Conservation (phyloP, 2,329 filamentous ascomycete species). For the Sordariomycetes sp. region DNA sequence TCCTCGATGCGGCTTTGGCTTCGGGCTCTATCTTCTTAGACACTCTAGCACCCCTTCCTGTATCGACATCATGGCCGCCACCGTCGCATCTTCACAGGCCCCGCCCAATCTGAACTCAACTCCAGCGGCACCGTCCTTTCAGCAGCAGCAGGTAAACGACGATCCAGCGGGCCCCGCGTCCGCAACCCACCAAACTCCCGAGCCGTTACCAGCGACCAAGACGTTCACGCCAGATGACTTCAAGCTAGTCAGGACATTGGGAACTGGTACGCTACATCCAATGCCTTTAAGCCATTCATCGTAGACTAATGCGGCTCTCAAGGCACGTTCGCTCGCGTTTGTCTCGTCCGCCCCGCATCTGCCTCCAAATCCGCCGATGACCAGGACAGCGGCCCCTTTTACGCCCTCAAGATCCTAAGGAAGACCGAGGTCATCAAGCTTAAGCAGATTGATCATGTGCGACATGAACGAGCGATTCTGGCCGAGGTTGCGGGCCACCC, state of each 20-base stretch:
- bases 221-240: constrained; percentile 46
- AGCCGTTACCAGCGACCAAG: constrained; percentile 15
- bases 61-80: constrained; percentile 11
- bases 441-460: constrained; percentile 81
- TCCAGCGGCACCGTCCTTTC: too few relatives aligned
- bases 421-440: constrained; percentile 68
- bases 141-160: neutral
- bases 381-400: constrained; percentile 41
- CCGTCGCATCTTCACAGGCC: constrained; percentile 14
- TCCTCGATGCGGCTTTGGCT: too few relatives aligned
- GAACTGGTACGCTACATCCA: constrained; percentile 52
- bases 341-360: constrained; percentile 59
- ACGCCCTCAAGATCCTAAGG: constrained; percentile 71
- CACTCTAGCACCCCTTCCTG: too few relatives aligned
- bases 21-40: too few relatives aligned
- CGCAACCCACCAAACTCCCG: neutral
- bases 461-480: constrained; percentile 72
- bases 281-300: neutral
- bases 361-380: constrained; percentile 19
- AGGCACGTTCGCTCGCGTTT: constrained; percentile 78
- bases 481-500: constrained; percentile 70
- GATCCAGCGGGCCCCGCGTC: neutral
- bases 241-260: constrained; percentile 64
- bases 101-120: constrained; percentile 13
- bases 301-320: neutral